Conservation (phyloP, 2,329 filamentous ascomycete species). For the Pochonia chlamydosporia region DNA sequence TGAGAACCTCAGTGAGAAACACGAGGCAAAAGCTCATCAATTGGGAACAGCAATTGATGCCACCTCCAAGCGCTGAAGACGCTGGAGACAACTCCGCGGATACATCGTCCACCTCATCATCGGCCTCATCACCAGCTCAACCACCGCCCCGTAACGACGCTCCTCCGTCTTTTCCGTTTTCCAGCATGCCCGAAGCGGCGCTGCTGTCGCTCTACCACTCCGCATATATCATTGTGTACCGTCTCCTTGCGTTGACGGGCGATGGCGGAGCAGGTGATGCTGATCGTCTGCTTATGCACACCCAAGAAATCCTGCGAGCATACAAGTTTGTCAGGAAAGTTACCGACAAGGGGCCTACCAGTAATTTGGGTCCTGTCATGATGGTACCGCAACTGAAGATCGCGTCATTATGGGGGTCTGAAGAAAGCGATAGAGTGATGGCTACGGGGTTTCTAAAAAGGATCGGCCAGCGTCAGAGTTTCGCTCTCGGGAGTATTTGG, state of each 20-base stretch:
- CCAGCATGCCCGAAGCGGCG: conserved; percentile 5
- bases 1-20: neutral
- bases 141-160: neutral
- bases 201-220: conserved; percentile 8
- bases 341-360: neutral
- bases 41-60: neutral
- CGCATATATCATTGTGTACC: conserved; percentile 5
- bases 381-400: conserved; percentile 11
- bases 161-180: neutral
- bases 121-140: neutral
- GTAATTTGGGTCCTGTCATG: conserved; percentile 9
- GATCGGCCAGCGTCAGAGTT: neutral
- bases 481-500: too few relatives aligned
- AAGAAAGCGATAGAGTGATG: neutral
- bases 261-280: neutral
- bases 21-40: neutral
- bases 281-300: neutral
- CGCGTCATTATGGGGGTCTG: conserved; percentile 8
- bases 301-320: neutral
- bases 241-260: neutral
- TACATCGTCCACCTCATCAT: neutral
- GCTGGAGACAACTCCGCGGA: too few relatives aligned
- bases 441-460: neutral
- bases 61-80: neutral
- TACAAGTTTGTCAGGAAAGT: neutral